These are phyloP conservation scores for Cyclotella atomus DNA, from an alignment of 108 stramenopile species.

Conservation along the genomic window DNA sequence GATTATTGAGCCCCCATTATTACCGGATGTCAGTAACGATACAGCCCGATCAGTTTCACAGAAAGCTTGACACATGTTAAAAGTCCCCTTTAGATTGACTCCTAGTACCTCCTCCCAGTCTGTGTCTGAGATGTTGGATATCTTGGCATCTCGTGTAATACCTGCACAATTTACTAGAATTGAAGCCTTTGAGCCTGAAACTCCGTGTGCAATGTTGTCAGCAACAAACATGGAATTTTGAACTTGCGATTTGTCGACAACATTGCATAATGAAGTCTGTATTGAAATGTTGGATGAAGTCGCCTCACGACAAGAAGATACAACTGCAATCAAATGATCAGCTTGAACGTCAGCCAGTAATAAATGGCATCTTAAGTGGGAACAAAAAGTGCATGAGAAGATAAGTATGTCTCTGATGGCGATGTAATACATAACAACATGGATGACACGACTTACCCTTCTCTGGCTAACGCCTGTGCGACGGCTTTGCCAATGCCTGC, in stretches of 20 bases:
- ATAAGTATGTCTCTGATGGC: no score
- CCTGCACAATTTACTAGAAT: slow-evolving; percentile 83
- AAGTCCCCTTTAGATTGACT: slow-evolving; percentile 62
- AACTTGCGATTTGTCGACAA: slow-evolving; percentile 56
- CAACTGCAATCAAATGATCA: slow-evolving; percentile 25
- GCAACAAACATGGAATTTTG: slow-evolving; percentile 42
- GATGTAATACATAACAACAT: not conserved
- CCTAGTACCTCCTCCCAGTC: slow-evolving; percentile 59
- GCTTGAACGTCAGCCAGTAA: slow-evolving; percentile 33
- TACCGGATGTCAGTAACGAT: slow-evolving; percentile 20
- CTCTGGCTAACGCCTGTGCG: not conserved
- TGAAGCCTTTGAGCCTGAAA: slow-evolving; percentile 42
- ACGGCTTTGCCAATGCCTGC: slow-evolving; percentile 16
- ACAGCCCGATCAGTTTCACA: slow-evolving; percentile 41
- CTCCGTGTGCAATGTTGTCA: slow-evolving; percentile 37
- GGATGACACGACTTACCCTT: slow-evolving; percentile 14
- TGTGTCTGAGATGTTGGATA: slow-evolving; percentile 46
- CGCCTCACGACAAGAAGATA: slow-evolving; percentile 27
- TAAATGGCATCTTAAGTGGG: slow-evolving; percentile 29
- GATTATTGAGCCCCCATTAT: slow-evolving; percentile 57
- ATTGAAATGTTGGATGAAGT: slow-evolving; percentile 13
- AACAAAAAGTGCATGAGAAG: no score
- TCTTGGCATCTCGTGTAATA: slow-evolving; percentile 70
- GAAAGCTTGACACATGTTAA: slow-evolving; percentile 60
- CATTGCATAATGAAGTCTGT: slow-evolving; percentile 51